Base-by-base conservation (phyloP, 257 asterid genomes). In the Nyctanthes arbortristis region DNA sequence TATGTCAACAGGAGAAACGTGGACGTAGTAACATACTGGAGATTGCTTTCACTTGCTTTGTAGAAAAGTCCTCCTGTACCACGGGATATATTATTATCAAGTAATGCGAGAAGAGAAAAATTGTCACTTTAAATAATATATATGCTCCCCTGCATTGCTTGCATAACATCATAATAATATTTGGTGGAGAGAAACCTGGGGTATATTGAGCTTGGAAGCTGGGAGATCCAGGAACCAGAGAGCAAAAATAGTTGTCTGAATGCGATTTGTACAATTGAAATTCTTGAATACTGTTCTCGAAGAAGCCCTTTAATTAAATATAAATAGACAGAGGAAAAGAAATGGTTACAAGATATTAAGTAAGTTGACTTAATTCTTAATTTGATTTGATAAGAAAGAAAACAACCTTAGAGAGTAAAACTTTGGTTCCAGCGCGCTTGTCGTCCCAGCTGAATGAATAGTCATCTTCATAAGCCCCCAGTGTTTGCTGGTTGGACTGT, bases 371-470 rank as follows among this genome's bases (percentile, higher is more conserved):
- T 40, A 40, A 4, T 3, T 29, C 47, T 25, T 8, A n/a, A 43
- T 5, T 7, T 18, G 35, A 16, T 27, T 35, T 32, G 12, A 24
- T 36, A 31, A 22, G 13, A 10, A 14, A 28, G 4, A 35, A 18
- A 29, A 14, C 27, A 67, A 89, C 97, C 94, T 87, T 78, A 13
- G 96, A 79, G 54, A 92, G 94, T 55, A 92, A 65, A 49, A 92
- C 81, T 75, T 88, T 88, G 68, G 96, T 89, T 64, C 96, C 98
- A 1, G 96, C 86, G 14, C 96, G 76, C 75, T 92, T 92, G 74
- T 92, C 92, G 56, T 92, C 98, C 98, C 98, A 92, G 60, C 96
- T 83, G 80, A 92, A 92, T 30, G 94, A 88, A 70, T 81, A 86
- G 52, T 68, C 96, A 34, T 86, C 94, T 2, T 84, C 93, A 45